A percentile compares a stretch with the other conserved stretches of the same genome.
Evolutionary conservation across 2,329 filamentous ascomycete species (phyloP).

Genomic region (Cladosporium austrohemisphaericum): DNA sequence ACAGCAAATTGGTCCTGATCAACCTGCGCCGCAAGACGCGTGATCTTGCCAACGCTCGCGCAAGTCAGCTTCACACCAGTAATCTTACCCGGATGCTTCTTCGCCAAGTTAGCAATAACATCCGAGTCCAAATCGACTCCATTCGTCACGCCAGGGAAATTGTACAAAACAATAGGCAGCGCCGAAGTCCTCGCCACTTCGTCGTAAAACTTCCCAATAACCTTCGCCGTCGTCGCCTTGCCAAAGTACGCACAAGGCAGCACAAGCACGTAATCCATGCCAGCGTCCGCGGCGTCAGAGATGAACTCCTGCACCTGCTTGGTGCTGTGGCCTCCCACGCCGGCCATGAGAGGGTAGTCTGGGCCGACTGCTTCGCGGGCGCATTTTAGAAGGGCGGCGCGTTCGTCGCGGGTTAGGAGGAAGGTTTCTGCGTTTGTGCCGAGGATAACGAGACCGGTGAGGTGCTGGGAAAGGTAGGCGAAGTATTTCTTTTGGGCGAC

Average conservation of each 20-base stretch:
- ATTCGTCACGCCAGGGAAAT: constrained; percentile 65
- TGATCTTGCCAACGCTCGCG: constrained; percentile 70
- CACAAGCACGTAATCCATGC: constrained; percentile 43
- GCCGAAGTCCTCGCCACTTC: constrained; percentile 56
- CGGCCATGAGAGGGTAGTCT: constrained; percentile 43
- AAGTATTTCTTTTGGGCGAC: constrained; percentile 42
- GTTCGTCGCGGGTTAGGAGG: constrained; percentile 43
- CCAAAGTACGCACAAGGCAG: constrained; percentile 47
- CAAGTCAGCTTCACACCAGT: constrained; percentile 70
- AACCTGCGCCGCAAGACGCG: constrained; percentile 54
- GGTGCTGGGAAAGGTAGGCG: constrained; percentile 41
- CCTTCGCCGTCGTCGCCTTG: constrained; percentile 39
- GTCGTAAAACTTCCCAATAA: constrained; percentile 42
- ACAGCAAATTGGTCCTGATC: constrained; percentile 58
- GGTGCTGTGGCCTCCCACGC: constrained; percentile 42
- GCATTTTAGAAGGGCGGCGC: constrained; percentile 36
- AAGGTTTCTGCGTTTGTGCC: constrained; percentile 48
- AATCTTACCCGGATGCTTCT: constrained; percentile 56
- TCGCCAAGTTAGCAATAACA: constrained; percentile 55
- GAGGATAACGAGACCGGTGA: constrained; percentile 45
- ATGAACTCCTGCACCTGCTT: constrained; percentile 44
- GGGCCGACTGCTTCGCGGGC: constrained; percentile 43
- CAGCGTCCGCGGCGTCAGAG: constrained; percentile 38
- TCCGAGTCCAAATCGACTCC: constrained; percentile 67
- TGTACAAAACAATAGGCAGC: constrained; percentile 67